Conservation (phyloP, 441 rosid genomes). For the Pelargonium fulgidum region DNA sequence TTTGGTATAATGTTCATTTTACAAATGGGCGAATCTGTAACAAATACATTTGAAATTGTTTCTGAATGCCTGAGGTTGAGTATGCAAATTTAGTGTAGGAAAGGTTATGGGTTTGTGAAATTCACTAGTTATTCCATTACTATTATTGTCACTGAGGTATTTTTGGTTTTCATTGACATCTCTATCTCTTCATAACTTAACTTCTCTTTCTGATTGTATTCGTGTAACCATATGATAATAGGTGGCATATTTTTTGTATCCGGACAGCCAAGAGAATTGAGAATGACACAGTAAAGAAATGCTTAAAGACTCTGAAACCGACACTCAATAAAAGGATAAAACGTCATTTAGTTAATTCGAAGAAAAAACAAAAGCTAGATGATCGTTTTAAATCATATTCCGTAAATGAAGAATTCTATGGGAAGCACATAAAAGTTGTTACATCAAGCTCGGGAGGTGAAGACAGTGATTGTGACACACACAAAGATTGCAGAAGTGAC, state of each 20-base stretch:
- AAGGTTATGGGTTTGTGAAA: neutral
- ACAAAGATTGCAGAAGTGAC: constrained; percentile 27
- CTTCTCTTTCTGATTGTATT: neutral
- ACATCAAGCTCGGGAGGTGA: constrained; percentile 77
- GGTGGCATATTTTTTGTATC: constrained; percentile 67
- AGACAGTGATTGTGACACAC: constrained; percentile 36
- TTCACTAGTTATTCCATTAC: too few species aligned
- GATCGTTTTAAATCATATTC: constrained; percentile 67
- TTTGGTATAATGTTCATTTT: neutral
- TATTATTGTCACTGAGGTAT: too few species aligned
- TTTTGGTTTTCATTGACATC: too few species aligned
- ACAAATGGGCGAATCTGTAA: neutral
- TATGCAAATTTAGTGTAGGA: neutral
- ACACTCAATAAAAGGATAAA: constrained; percentile 22
- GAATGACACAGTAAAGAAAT: constrained; percentile 38
- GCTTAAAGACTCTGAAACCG: constrained; percentile 10
- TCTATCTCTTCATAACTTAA: too few species aligned
- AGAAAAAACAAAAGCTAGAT: constrained; percentile 42
- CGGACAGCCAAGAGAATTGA: constrained; percentile 56
- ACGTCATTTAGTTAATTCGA: constrained; percentile 35
- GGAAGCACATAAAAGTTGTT: constrained; percentile 74
- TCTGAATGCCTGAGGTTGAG: neutral
- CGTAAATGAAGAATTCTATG: neutral
- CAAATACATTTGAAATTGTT: neutral
- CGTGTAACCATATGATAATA: constrained; percentile 24